Percentiles rank a stretch among this genome's conserved stretches.
Evolutionary conservation across 495 filamentous ascomycete species (phyloP).

Genomic region (Xylaria scruposa): DNA sequence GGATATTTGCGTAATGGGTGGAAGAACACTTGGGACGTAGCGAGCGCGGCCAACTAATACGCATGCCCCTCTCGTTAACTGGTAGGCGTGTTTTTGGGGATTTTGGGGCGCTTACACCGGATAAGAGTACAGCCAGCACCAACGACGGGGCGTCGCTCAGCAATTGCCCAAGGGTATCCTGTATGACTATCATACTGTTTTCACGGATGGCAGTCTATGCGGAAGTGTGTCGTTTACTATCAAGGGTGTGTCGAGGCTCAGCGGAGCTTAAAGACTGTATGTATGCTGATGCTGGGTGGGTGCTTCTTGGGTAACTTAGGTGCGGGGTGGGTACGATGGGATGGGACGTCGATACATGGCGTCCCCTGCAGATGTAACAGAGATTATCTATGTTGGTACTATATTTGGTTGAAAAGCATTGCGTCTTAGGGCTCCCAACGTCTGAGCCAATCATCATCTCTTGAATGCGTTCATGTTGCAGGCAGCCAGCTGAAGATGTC

Average conservation of each 20-base stretch:
- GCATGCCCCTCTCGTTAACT: not conserved
- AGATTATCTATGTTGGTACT: not conserved
- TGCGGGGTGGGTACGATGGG: not conserved
- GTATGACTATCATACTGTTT: not conserved
- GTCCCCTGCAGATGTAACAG: not conserved
- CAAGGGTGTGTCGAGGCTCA: not conserved
- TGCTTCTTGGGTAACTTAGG: not conserved
- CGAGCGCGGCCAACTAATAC: not conserved
- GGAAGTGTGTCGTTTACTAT: not conserved
- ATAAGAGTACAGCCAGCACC: not conserved
- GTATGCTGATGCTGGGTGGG: not conserved
- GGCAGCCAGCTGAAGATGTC: not conserved
- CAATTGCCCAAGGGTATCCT: not conserved
- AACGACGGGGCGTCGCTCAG: not conserved
- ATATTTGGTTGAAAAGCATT: not conserved
- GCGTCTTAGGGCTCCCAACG: not conserved
- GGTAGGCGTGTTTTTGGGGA: not conserved
- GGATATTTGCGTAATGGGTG: slow-evolving; percentile 28
- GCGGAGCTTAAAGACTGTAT: not conserved
- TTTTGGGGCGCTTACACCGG: not conserved
- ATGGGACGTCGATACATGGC: not conserved
- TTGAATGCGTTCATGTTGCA: not conserved
- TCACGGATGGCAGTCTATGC: not conserved
- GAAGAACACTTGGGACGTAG: slow-evolving; percentile 1
- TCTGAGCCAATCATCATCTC: not conserved